Evolutionary conservation across 164 flowering plant genomes (phyloP), one percentile per base, ranked within the genome.

Genomic region (Vitis rupestris): DNA sequence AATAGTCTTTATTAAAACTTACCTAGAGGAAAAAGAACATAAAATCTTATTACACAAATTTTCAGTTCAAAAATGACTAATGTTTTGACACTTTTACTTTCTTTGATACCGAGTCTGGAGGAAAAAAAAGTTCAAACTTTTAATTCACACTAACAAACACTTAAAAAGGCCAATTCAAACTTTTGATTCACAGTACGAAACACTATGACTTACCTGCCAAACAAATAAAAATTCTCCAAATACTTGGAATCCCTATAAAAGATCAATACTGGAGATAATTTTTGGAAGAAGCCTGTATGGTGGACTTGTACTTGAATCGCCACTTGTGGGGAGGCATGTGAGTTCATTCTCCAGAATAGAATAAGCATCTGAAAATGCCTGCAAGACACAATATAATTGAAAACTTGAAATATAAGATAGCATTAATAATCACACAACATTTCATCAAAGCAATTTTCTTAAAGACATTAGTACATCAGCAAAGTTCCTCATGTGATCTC

Each of bases 321-420:
- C 84, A 75, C 72, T 61, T 66, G 44, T 63, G 10, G 82, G 68
- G 70, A 88, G 76, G 75, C 65, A 72, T 7, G 69, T 44, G 13
- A 88, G 80, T 78, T 89, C 94, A 67, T 80, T 83, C 73, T 90
- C 93, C 82, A 94, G 67, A 61, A 74, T 67, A 61, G 93, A 71
- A 79, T 88, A 90, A 61, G 98, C 98, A 81, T 94, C 98, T 60
- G 97, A 85, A 84, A 94, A 94, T 66, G 98, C 98, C 98, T 93
- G 86, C 75, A 84, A 11, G 53, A 74, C 4, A 52, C 56, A 2
- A 47, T 50, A 69, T 1, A 10, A 37, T 47, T 13, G 15, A 50
- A 2, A 8, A 44, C 8, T 53, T 61, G 54, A 60, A 53, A 47
- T 56, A 65, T 48, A 50, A 27, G 9, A 13, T 30, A 60, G 10